Base-by-base conservation (phyloP, 2,329 filamentous ascomycete genomes). In the Verticillium zaregamsianum region DNA sequence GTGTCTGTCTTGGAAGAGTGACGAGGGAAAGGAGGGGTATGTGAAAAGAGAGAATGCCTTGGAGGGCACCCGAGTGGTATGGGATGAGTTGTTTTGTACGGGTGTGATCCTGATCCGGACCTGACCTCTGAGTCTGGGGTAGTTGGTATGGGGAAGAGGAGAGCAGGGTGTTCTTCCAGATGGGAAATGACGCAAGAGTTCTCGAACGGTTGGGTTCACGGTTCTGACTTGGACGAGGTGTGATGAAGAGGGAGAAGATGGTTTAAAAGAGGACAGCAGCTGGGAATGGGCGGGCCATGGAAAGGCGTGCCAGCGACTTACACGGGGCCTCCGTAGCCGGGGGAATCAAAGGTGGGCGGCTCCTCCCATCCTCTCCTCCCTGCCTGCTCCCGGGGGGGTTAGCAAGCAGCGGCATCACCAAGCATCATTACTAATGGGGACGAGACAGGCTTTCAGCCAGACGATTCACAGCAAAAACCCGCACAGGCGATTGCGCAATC, bases 341-440 rank as follows among this genome's bases (percentile, higher is more conserved):
- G 62, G 45, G 62, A 35, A 61, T 62, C 57, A 60, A 59, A 52
- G 45, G 45, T 52, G 45, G 45, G 45, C 12, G 45, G 20, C 20
- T 20, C 45, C 20, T 20, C 45, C 25, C 23, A n/a, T 52, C 45
- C 37, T 15, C 15, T 7, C 37, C 17, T 20, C n/a, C 45, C n/a
- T 52, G 45, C 45, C 45, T 23, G n/a, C n/a, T 23, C n/a, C 45
- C 17, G 45, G 45, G 20, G 45, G 8, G 45, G 49, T 40, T 60
- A 52, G 54, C 40, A 56, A 59, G 62, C 60, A 64, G 52, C 49
- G 39, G 56, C 62, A 63, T 66, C 63, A 64, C 56, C 61, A 64
- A 65, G 57, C 64, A 64, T 52, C 59, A 62, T 66, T 65, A 66
- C 59, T 66, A 66, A 66, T 66, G 54, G 54, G 15, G 31, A 31